Evolutionary conservation across 2,329 filamentous ascomycete genomes (phyloP).

Genomic region (Dothiorella sarmentorum): DNA sequence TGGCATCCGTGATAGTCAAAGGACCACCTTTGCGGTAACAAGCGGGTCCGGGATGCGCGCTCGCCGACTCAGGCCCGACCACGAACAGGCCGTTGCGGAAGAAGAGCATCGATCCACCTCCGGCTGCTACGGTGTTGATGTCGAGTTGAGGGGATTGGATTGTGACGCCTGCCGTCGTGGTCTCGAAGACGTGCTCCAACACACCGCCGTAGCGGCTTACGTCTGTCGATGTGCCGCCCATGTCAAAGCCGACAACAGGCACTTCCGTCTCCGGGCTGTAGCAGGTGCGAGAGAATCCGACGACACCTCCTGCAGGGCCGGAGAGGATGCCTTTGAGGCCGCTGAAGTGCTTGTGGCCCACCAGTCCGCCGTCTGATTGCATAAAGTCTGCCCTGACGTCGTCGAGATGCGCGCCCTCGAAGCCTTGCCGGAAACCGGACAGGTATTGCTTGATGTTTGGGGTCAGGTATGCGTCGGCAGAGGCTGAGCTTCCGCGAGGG

Average conservation of each 20-base stretch:
- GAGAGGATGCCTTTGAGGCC: conserved; percentile 82
- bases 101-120: conserved; percentile 79
- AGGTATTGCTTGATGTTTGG: conserved; percentile 27
- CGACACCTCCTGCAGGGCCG: conserved; percentile 87
- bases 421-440: conserved; percentile 26
- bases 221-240: conserved; percentile 91
- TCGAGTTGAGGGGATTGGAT: conserved; percentile 90
- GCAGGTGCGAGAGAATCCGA: conserved; percentile 89
- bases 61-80: conserved; percentile 84
- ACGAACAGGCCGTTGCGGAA: conserved; percentile 88
- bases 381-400: conserved; percentile 56
- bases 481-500: conserved; percentile 26
- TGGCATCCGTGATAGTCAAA: conserved; percentile 86
- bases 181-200: conserved; percentile 93
- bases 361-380: conserved; percentile 65
- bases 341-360: conserved; percentile 62
- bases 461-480: conserved; percentile 29
- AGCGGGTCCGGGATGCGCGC: conserved; percentile 83
- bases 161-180: conserved; percentile 85
- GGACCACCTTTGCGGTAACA: conserved; percentile 89
- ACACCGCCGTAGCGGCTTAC: conserved; percentile 80
- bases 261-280: conserved; percentile 79
- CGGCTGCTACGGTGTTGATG: conserved; percentile 92
- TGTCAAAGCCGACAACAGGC: conserved; percentile 91
- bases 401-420: conserved; percentile 41